Percentiles rank a stretch among this genome's conserved stretches.
Evolutionary conservation across 345 rosid genomes (phyloP).

Genomic region (Balakata baccata): DNA sequence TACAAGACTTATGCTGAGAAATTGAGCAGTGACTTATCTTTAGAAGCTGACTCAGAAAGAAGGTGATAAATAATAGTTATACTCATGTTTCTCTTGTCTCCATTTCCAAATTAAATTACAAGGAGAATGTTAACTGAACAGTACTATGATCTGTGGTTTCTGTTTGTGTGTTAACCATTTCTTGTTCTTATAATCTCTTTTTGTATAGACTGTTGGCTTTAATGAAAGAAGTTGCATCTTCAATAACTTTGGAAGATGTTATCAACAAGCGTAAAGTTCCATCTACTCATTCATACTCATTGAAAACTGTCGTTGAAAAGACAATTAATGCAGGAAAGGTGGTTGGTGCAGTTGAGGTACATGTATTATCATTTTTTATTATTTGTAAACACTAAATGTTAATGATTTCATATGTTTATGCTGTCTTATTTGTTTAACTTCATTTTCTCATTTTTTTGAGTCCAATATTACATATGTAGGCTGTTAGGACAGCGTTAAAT

Average conservation of each 20-base stretch:
- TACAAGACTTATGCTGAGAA: constrained; percentile 27
- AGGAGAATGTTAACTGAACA: not conserved
- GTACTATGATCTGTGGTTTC: not conserved
- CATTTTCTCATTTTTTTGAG: not conserved
- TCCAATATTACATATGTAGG: constrained; percentile 45
- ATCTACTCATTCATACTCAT: constrained; percentile 46
- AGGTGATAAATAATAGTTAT: constrained; percentile 37
- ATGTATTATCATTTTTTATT: not conserved
- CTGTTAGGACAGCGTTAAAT: constrained; percentile 69
- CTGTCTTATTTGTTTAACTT: constrained; percentile 12
- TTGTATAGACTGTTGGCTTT: constrained; percentile 51
- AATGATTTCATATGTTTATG: not conserved
- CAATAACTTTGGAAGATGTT: constrained; percentile 52
- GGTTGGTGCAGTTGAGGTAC: constrained; percentile 81
- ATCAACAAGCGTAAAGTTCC: constrained; percentile 44
- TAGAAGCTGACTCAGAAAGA: constrained; percentile 66
- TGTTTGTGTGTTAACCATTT: not conserved
- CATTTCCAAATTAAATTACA: not conserved
- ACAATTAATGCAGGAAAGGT: constrained; percentile 73
- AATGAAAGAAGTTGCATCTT: constrained; percentile 51
- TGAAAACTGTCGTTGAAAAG: constrained; percentile 52
- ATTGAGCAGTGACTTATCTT: constrained; percentile 31
- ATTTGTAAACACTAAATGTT: constrained; percentile 1
- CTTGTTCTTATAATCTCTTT: constrained; percentile 10
- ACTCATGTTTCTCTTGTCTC: not conserved